phyloP scores from a whole-genome alignment of 768 basidiomycete species.

The Kwoniella dejecticola region DNA sequence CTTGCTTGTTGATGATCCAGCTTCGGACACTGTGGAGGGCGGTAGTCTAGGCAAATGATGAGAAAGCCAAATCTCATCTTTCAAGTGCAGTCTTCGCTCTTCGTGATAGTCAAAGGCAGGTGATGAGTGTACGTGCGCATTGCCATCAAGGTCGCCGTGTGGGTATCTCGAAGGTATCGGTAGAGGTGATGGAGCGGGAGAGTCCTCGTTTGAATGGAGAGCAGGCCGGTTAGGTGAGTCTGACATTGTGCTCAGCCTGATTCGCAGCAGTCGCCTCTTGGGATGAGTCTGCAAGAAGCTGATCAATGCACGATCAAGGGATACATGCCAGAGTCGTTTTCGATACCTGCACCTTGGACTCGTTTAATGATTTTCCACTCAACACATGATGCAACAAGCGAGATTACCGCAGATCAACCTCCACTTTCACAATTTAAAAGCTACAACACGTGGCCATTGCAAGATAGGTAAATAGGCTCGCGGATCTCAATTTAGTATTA shows the following conservation, averaged over 20 bases:
- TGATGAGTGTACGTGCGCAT: constrained; percentile 25
- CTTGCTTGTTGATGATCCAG: constrained; percentile 13
- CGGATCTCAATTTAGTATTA: too few species aligned
- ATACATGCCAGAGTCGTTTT: too few species aligned
- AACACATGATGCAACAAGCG: constrained; percentile 7
- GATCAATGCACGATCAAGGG: too few species aligned
- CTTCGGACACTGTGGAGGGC: constrained; percentile 31
- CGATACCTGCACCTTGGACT: too few species aligned
- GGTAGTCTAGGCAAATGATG: constrained; percentile 50
- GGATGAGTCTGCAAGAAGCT: too few species aligned
- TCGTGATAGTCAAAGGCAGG: constrained; percentile 56
- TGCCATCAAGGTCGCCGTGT: constrained; percentile 14
- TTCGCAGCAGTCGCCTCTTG: too few species aligned
- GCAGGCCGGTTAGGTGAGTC: constrained; percentile 5
- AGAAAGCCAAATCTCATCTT: constrained; percentile 53
- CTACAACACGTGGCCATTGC: neutral
- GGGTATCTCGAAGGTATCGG: constrained; percentile 14
- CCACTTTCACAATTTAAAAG: neutral
- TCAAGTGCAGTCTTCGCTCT: constrained; percentile 48
- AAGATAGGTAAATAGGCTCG: too few species aligned
- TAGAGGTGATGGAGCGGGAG: constrained; percentile 13
- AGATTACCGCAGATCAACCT: constrained; percentile 8
- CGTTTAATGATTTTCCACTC: too few species aligned
- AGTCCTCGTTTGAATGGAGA: neutral
- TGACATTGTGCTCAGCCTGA: constrained; percentile 1